phyloP scores from a whole-genome alignment of 495 filamentous ascomycete genomes.

The Aspergillus biplanus region DNA sequence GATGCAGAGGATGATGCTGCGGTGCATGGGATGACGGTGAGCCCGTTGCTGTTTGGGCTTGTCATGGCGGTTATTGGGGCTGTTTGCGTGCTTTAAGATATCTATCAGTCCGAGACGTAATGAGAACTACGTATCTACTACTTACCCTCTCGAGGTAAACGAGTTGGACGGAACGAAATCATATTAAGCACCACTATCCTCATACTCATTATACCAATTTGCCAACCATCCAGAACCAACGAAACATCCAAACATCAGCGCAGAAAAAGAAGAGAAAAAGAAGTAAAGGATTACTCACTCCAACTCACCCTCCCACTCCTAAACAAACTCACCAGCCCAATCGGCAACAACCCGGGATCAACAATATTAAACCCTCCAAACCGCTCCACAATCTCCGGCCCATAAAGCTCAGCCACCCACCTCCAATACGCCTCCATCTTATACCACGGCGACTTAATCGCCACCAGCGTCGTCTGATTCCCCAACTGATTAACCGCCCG shows the following conservation, averaged over 20 bases:
- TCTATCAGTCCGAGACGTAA: too few relatives aligned
- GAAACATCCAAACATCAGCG: background rate
- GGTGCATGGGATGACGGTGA: too few relatives aligned
- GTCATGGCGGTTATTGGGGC: too few relatives aligned
- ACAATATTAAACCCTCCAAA: slow-evolving; percentile 24
- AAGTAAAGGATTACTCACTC: slow-evolving; percentile 6
- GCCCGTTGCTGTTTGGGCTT: too few relatives aligned
- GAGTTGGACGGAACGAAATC: too few relatives aligned
- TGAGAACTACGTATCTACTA: too few relatives aligned
- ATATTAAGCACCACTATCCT: background rate
- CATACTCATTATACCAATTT: background rate
- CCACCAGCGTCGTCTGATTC: background rate
- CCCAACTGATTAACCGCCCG: background rate
- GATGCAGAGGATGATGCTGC: too few relatives aligned
- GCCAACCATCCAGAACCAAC: background rate
- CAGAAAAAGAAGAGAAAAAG: background rate
- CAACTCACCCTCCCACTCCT: slow-evolving; percentile 21
- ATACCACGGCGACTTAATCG: slow-evolving; percentile 10
- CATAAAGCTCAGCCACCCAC: slow-evolving; percentile 23
- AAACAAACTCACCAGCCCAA: slow-evolving; percentile 24
- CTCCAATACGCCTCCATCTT: slow-evolving; percentile 18
- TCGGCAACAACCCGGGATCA: slow-evolving; percentile 20
- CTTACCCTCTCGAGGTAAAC: too few relatives aligned
- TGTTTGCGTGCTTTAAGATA: too few relatives aligned
- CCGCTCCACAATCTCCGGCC: slow-evolving; percentile 19